Evolutionary conservation across 768 basidiomycete species (phyloP).

Genomic region (Tylopilus vinaceipallidus): DNA sequence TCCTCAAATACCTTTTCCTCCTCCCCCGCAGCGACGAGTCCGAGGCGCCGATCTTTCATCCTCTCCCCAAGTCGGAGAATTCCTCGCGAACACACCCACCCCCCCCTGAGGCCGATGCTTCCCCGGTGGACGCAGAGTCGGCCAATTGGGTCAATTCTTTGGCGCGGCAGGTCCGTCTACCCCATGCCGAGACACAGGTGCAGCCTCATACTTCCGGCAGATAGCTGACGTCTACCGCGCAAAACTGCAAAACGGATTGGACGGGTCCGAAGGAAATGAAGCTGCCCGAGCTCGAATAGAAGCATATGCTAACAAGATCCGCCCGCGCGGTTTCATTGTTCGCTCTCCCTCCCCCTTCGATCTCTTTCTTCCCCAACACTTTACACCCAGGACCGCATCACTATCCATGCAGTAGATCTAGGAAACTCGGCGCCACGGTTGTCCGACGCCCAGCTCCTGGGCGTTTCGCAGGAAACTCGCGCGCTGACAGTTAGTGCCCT

Average conservation of each 20-base stretch:
- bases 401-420: constrained; percentile 80
- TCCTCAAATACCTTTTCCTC: constrained; percentile 95
- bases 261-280: constrained; percentile 79
- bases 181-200: background rate
- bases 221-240: constrained; percentile 71
- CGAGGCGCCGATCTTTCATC: constrained; percentile 58
- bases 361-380: constrained; percentile 1
- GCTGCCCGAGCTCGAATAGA: constrained; percentile 78
- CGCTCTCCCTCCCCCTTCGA: constrained; percentile 19
- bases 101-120: constrained; percentile 4
- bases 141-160: constrained; percentile 91
- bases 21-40: constrained; percentile 64
- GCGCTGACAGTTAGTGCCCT: constrained; percentile 31
- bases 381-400: constrained; percentile 72
- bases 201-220: constrained; percentile 34
- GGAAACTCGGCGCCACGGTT: constrained; percentile 79
- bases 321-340: constrained; percentile 69
- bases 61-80: constrained; percentile 49
- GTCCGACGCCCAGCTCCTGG: constrained; percentile 59
- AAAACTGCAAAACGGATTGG: constrained; percentile 67
- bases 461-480: constrained; percentile 7
- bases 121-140: constrained; percentile 53
- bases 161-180: constrained; percentile 64
- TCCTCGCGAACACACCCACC: constrained; percentile 38
- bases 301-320: constrained; percentile 73